phyloP scores from a whole-genome alignment of 78 protist species.

The Paulinella micropora region DNA sequence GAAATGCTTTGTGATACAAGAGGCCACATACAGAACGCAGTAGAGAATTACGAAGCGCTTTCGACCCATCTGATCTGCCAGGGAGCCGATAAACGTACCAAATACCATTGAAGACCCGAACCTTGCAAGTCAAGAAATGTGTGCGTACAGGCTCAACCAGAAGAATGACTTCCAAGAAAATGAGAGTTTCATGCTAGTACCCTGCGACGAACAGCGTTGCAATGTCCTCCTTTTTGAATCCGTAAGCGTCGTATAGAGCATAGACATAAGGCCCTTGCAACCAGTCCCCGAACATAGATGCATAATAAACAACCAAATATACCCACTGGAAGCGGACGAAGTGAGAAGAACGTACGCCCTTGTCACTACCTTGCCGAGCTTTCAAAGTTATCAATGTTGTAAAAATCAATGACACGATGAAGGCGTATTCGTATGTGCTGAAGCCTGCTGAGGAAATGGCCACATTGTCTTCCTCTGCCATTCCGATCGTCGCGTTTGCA shows the following conservation, averaged over 20 bases:
- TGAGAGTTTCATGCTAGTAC: too few species aligned
- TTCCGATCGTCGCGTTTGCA: too few species aligned
- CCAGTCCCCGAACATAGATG: conserved; percentile 62
- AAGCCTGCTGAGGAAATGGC: too few species aligned
- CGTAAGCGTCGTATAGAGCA: conserved; percentile 66
- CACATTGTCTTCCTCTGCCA: too few species aligned
- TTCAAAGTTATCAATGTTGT: too few species aligned
- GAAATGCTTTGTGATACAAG: conserved; percentile 63
- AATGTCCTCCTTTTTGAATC: conserved; percentile 48
- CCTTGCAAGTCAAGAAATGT: too few species aligned
- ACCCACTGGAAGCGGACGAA: conserved; percentile 32
- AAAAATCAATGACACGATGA: too few species aligned
- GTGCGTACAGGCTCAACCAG: too few species aligned
- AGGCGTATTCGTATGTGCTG: too few species aligned
- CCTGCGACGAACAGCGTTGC: conserved; percentile 73
- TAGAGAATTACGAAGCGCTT: conserved; percentile 38
- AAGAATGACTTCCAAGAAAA: too few species aligned
- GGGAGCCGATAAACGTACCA: conserved; percentile 74
- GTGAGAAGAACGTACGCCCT: too few species aligned
- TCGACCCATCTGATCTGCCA: conserved; percentile 75
- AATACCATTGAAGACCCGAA: conserved; percentile 52
- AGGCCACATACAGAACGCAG: conserved; percentile 33
- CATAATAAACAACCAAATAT: conserved; percentile 18
- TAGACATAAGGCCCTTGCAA: conserved; percentile 88
- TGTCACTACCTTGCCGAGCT: too few species aligned